Conservation (phyloP, 805 yeast genomes). For the Yarrowia sp. region DNA sequence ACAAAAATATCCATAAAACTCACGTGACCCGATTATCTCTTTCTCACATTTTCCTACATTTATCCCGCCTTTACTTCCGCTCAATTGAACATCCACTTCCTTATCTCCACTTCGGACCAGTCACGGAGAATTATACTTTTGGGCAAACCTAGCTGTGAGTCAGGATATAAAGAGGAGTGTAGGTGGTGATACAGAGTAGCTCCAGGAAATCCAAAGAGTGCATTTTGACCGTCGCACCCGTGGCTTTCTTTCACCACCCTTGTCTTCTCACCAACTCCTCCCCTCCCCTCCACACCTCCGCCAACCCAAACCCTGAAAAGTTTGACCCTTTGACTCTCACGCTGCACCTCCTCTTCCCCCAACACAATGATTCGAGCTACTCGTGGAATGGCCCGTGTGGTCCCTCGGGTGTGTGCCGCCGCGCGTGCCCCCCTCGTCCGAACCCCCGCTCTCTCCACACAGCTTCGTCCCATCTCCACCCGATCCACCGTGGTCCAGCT, state of each 20-base stretch:
- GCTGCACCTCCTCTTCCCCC: background rate
- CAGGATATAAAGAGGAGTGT: background rate
- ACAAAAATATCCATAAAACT: too few relatives aligned
- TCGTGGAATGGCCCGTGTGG: conserved; percentile 24
- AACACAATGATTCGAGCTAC: conserved; percentile 26
- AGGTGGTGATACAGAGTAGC: too few relatives aligned
- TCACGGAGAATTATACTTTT: conserved; percentile 2
- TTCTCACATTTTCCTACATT: background rate
- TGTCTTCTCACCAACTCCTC: background rate
- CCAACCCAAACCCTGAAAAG: conserved; percentile 3
- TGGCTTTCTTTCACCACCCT: background rate
- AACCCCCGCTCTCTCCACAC: background rate
- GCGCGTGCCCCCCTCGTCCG: background rate
- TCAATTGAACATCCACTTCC: background rate
- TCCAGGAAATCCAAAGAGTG: background rate
- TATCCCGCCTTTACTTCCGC: background rate
- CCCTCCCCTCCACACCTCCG: background rate
- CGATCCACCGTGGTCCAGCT: conserved; percentile 94
- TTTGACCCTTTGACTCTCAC: background rate
- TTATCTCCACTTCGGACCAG: conserved; percentile 18
- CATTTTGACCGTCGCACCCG: background rate
- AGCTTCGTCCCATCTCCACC: conserved; percentile 45
- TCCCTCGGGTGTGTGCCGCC: conserved; percentile 20
- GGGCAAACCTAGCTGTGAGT: conserved; percentile 12
- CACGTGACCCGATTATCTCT: too few relatives aligned